Base-by-base conservation (phyloP, 208 protist genomes). In the Crithidia brevicula region DNA sequence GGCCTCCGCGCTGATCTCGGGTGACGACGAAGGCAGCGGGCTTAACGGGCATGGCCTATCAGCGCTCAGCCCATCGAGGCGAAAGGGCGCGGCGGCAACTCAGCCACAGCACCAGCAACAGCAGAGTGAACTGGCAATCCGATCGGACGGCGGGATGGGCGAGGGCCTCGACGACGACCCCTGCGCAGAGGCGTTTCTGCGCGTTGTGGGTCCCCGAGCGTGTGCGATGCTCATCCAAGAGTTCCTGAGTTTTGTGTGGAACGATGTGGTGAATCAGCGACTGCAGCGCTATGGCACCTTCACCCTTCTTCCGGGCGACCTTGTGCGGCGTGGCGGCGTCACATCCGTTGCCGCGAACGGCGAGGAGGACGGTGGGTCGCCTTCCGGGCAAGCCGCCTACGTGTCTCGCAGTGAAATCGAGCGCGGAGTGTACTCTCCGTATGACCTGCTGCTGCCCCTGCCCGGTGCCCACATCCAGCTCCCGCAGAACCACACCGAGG, bases 181-280 rank as follows among this genome's bases (percentile, higher is more conserved):
- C 8, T 96, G 91, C 58, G 82, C 76, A 15, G 86, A 94, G 67
- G 88, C 91, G 23, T 96, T 96, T 77, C 53, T 91, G 31, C 76
- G 83, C 43, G 83, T 93, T 1, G 77, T 94, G 50, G 91, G 91
- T 16, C 86, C 88, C 4, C 73, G 79, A 27, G 82, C 80, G 11
- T 94, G 86, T 73, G 75, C 60, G 27, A 86, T 92, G 74, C 67
- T 94, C 23, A 75, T 96, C 6, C 86, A 94, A 53, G 88, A 96
- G 59, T 96, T 96, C 53, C 62, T 94, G 13, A 62, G 81, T 56
- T 96, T 94, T 78, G 71, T 96, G 28, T 96, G 91, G 89, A 96
- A 96, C 61, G 86, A 93, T 53, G 78, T 96, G 64, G 85, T 89
- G 8, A 93, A 93, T 58, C 91, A 96, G 69, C 84, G 91, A 4